Base-by-base conservation (phyloP, 2,329 filamentous ascomycete species). In the Neodidymelliopsis sp. region DNA sequence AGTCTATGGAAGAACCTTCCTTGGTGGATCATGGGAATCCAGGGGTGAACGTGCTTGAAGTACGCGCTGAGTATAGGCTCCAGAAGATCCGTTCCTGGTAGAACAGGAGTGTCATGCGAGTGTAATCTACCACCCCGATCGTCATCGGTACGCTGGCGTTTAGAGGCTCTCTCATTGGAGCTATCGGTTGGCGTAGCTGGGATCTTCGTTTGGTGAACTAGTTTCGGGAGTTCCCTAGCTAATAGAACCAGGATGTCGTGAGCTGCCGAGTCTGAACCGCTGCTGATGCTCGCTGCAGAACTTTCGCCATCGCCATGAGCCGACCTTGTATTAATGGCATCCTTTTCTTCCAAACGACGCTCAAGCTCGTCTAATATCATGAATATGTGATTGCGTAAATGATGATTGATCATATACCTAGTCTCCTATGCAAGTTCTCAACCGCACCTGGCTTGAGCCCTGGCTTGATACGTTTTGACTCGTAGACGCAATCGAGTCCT, bases 21-120 rank as follows among this genome's bases (percentile, higher is more conserved):
- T 27, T 60, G 48, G 22, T 60, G 57, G 9, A 60, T 55, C 54
- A 60, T 60, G 2, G 57, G 57, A 6, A 60, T 57, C 52, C 54
- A 57, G 2, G 57, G 57, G 35, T 60, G 57, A 18, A 60, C 24
- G 15, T 55, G 42, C 12, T 28, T 34, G 16, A 60, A 60, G 27
- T 60, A 60, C 1, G 54, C 51, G 4, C 33, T 25, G 10, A 60
- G 6, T 11, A 48, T 47, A 11, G 45, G 29, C 16, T 53, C 42
- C 15, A 58, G 25, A 7, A 36, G 25, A 5, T 48, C 44, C 2
- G 33, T 0, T 15, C 19, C 16, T 11, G 49, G 47, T 19, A 49
- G 22, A 11, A 18, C 6, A 6, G 46, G 28, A 3, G 34, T 16
- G 6, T 46, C 43, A n/a, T 47, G 12, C 2, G 31, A 22, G 1